Evolutionary conservation across 768 basidiomycete genomes (phyloP).

Genomic region (Auricularia heimuer): DNA sequence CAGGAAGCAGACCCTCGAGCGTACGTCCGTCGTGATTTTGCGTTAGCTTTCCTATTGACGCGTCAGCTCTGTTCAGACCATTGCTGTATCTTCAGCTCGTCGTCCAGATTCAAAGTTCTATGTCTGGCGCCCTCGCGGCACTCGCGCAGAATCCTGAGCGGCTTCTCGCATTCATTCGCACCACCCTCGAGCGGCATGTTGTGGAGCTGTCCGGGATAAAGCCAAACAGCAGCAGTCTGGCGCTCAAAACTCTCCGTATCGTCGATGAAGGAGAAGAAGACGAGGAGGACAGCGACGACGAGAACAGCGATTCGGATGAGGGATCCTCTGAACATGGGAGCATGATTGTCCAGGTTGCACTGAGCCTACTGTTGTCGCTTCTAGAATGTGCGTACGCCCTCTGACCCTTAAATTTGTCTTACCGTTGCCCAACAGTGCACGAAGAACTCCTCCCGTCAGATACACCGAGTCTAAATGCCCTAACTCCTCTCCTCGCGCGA

Average conservation of each 20-base stretch:
- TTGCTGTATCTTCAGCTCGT: conserved; percentile 72
- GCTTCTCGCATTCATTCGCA: conserved; percentile 73
- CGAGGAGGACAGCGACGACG: conserved; percentile 17
- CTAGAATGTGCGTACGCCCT: conserved; percentile 57
- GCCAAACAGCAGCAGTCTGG: neutral
- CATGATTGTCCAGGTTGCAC: conserved; percentile 35
- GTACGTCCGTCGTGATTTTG: conserved; percentile 23
- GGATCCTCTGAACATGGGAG: conserved; percentile 24
- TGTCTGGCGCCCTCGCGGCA: conserved; percentile 33
- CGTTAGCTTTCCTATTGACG: conserved; percentile 1
- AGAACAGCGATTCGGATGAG: conserved; percentile 42
- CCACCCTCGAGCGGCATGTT: conserved; percentile 43
- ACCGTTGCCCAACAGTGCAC: conserved; percentile 19
- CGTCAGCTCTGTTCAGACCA: conserved; percentile 32
- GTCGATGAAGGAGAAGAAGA: conserved; percentile 29
- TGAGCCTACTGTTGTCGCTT: conserved; percentile 73
- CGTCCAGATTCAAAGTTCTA: conserved; percentile 66
- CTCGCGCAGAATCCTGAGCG: conserved; percentile 46
- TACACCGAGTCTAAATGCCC: conserved; percentile 59
- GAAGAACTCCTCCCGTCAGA: conserved; percentile 39
- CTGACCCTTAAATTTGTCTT: conserved; percentile 8
- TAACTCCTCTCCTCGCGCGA: conserved; percentile 55
- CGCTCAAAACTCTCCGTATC: conserved; percentile 24
- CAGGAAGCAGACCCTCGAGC: conserved; percentile 35
- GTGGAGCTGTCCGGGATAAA: neutral